A percentile compares a stretch with the other conserved stretches of the same genome.
These are phyloP conservation scores for Diaporthe australafricana DNA, from an alignment of 2,329 filamentous ascomycete genomes.

Conservation along the genomic window DNA sequence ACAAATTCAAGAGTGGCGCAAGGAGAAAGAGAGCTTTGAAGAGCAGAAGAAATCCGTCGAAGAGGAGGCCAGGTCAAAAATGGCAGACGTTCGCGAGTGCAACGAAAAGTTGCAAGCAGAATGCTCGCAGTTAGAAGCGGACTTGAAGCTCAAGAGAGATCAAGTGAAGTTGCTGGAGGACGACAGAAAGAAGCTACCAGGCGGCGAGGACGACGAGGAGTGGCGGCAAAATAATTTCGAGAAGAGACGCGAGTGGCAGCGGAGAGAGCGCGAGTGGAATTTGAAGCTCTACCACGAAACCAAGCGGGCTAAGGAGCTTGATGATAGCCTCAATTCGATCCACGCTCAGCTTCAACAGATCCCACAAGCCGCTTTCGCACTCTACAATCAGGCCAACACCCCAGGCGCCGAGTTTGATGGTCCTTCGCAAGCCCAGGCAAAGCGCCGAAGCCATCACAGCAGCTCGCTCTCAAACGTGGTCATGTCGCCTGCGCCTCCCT, in stretches of 20 bases:
- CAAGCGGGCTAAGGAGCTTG: constrained; percentile 58
- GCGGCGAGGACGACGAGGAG: constrained; percentile 70
- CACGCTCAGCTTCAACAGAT: constrained; percentile 58
- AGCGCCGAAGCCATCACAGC: constrained; percentile 61
- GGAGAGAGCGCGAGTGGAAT: constrained; percentile 65
- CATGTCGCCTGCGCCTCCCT: constrained; percentile 55
- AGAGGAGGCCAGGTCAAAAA: constrained; percentile 62
- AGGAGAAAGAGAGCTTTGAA: constrained; percentile 65
- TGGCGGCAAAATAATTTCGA: constrained; percentile 63
- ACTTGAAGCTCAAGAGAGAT: constrained; percentile 77
- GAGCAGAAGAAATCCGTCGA: constrained; percentile 64
- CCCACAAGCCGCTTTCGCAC: constrained; percentile 45
- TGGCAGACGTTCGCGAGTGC: constrained; percentile 63
- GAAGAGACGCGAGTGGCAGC: constrained; percentile 67
- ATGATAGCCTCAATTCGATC: constrained; percentile 59
- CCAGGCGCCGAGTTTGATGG: constrained; percentile 62
- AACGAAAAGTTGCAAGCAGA: constrained; percentile 74
- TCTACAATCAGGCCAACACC: constrained; percentile 58
- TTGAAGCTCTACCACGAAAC: constrained; percentile 59
- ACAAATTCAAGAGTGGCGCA: constrained; percentile 70
- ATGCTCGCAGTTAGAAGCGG: constrained; percentile 74
- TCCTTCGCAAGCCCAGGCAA: constrained; percentile 54
- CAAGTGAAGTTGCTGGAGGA: constrained; percentile 81
- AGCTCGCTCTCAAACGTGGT: constrained; percentile 57
- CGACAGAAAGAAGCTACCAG: constrained; percentile 72